Evolutionary conservation across 805 yeast genomes (phyloP), one percentile per base, ranked within the genome.

Genomic region (Kodamaea kaohsiungensis): DNA sequence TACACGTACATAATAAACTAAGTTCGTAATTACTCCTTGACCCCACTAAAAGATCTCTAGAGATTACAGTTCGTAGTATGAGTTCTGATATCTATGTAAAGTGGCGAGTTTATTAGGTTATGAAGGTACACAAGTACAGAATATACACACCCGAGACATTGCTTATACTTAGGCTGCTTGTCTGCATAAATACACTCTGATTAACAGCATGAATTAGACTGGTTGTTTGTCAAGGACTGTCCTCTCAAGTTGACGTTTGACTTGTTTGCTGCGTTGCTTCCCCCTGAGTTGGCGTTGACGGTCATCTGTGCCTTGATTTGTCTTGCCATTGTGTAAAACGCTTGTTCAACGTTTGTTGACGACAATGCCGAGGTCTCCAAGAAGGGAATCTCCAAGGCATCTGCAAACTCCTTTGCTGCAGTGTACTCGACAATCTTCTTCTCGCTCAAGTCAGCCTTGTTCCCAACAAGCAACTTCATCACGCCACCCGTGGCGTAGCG

Each of bases 401-500:
- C 98, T 46, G 98, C 97, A 79, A 92, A 95, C 76, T 93, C 98
- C 79, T 93, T 91, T 39, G 98, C 98, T 51, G 89, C 92, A 57
- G 96, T 88, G 75, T 89, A 91, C 67, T 95, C 98, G 54, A 95
- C 99, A 53, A 91, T 92, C 78, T 92, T 89, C 80, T 92, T 91
- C 69, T 91, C 97, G 50, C 88, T 81, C 71, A 95, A 80, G 76
- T 93, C 99, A 56, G 96, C 91, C 79, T 93, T 93, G 79, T 93
- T 93, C 65, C 99, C 99, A 49, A 93, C 98, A 61, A 93, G 81
- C 69, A 93, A 80, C 78, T 93, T 93, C 87, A 90, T 88, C 46
- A 93, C 98, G 43, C 97, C 97, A 58, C 96, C 96, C 16, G 98
- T 93, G 52, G 98, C 99, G 74, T 92, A 93, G 67, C 98, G 87